Base-by-base conservation (phyloP, 306 rosid genomes). In the Quercus variabilis region DNA sequence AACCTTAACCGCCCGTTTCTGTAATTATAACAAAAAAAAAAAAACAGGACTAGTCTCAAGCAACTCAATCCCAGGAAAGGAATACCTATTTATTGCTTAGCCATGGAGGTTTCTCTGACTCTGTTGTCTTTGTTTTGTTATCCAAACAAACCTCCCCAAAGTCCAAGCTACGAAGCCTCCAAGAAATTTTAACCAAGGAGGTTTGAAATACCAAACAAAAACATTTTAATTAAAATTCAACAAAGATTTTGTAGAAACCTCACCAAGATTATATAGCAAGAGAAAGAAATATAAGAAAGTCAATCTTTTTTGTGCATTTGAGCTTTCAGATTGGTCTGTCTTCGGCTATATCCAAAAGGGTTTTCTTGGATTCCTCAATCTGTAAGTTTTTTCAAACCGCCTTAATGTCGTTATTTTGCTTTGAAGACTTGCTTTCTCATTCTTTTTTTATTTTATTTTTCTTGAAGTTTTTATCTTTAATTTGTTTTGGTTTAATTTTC, bases 91-190 rank as follows among this genome's bases (percentile, higher is more conserved):
- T 85, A 81, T 81, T 79, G 76, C 80, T 73, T 74, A 30, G 57
- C 43, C 23, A 64, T 69, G 73, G 57, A 56, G 38, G n/a, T 46
- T 38, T 46, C 51, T 73, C 67, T 73, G 74, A 54, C 51, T 74
- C 69, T 65, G 52, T 59, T 13, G 68, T 55, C 63, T 33, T 69
- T 60, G 54, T 76, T 64, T 80, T 78, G 75, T 78, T 72, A 52
- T 71, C 81, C 86, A 28, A 62, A 68, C 83, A 49, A 83, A 76
- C 74, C 82, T 80, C 67, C 73, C 5, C 17, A 65, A 80, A 30
- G 52, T 76, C 81, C 83, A 68, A 69, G 76, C 80, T 72, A 83
- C 71, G 78, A 87, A 86, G 70, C 82, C 84, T 78, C 83, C 85
- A 30, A 28, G 67, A 79, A 70, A 4, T 49, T 56, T 79, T 30